phyloP scores from a whole-genome alignment of 2,329 filamentous ascomycete genomes.

The Chlorencoelia australis region DNA sequence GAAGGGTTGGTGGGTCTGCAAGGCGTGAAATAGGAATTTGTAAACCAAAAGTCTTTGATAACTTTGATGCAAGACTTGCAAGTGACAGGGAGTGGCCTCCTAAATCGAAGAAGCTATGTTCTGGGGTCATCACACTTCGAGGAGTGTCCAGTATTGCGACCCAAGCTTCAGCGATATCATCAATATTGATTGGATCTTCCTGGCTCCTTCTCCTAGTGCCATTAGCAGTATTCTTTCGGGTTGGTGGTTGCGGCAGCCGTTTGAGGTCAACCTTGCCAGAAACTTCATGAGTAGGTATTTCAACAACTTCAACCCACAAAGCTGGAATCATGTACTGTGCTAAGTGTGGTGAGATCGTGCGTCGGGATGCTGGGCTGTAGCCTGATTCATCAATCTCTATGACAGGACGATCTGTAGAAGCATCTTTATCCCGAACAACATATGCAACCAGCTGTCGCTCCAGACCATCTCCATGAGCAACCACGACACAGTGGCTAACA shows the following conservation, averaged over 20 bases:
- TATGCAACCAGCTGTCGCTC: constrained; percentile 70
- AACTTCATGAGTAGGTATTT: constrained; percentile 65
- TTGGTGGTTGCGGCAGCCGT: constrained; percentile 54
- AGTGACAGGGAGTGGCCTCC: constrained; percentile 70
- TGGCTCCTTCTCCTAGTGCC: constrained; percentile 33
- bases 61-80: constrained; percentile 63
- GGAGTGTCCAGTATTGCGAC: constrained; percentile 59
- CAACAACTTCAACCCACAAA: constrained; percentile 63
- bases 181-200: constrained; percentile 52
- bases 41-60: constrained; percentile 63
- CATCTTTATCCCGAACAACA: constrained; percentile 57
- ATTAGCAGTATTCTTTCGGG: constrained; percentile 30
- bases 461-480: constrained; percentile 65
- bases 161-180: constrained; percentile 64
- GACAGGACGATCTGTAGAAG: constrained; percentile 44
- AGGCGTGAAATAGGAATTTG: constrained; percentile 61
- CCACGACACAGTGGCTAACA: constrained; percentile 60
- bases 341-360: constrained; percentile 53
- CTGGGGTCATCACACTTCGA: constrained; percentile 48
- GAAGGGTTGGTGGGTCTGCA: constrained; percentile 60
- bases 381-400: constrained; percentile 61
- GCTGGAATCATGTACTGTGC: constrained; percentile 79
- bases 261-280: constrained; percentile 73
- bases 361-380: constrained; percentile 59
- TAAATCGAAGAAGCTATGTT: constrained; percentile 73